Conservation (phyloP, 805 yeast species). For the Metschnikowia drakensbergensis region DNA sequence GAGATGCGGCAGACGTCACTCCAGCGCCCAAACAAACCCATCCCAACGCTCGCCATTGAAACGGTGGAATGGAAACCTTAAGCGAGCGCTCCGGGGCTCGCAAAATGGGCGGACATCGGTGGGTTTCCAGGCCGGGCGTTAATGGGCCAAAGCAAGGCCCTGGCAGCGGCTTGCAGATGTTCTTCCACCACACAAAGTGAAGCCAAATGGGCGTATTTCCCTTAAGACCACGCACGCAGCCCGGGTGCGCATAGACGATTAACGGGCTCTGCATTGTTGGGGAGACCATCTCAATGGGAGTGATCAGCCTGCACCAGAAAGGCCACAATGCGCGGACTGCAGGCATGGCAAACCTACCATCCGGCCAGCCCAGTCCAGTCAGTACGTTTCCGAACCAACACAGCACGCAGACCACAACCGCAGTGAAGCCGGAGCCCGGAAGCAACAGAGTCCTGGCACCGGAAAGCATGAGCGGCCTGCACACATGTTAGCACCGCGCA, state of each 20-base stretch:
- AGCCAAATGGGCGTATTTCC: neutral
- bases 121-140: no score
- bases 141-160: no score
- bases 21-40: neutral
- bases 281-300: neutral
- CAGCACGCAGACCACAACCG: no score
- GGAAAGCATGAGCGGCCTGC: neutral
- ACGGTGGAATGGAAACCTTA: no score
- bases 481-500: neutral
- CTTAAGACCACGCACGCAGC: neutral
- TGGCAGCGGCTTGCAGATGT: neutral
- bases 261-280: neutral
- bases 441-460: neutral
- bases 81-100: no score
- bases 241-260: neutral
- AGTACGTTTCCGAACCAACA: no score
- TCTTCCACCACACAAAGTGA: neutral
- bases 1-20: neutral
- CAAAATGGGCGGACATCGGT: no score
- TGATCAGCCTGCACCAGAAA: constrained; percentile 1
- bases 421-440: no score
- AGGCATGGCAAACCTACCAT: neutral
- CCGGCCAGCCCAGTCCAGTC: neutral
- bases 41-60: no score
- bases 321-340: neutral